These are phyloP conservation scores for Nakazawaea peltata DNA, from an alignment of 805 yeast genomes.

Conservation along the genomic window DNA sequence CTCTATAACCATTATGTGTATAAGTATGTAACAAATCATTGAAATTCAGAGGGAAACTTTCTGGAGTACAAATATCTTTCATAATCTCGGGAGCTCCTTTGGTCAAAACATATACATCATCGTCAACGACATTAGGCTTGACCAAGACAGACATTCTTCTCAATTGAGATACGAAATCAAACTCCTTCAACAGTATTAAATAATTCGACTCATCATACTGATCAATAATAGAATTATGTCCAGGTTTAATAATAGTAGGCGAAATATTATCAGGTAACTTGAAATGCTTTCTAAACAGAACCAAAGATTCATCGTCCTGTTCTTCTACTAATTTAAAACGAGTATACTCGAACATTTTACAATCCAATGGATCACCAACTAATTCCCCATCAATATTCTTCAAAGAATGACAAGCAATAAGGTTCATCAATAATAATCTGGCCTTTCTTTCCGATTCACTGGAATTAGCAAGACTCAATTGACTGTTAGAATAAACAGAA, in stretches of 20 bases:
- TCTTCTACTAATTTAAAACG: slow-evolving; percentile 72
- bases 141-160: slow-evolving; percentile 88
- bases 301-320: slow-evolving; percentile 27
- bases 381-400: slow-evolving; percentile 69
- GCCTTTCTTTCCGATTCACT: slow-evolving; percentile 17
- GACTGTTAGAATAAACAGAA: slow-evolving; percentile 31
- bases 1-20: slow-evolving; percentile 92
- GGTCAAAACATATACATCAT: slow-evolving; percentile 47
- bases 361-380: slow-evolving; percentile 91
- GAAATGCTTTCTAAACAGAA: slow-evolving; percentile 16
- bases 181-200: slow-evolving; percentile 38
- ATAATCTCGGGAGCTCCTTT: slow-evolving; percentile 98
- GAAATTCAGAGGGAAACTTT: slow-evolving; percentile 66
- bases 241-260: slow-evolving; percentile 45
- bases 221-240: slow-evolving; percentile 11
- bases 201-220: slow-evolving; percentile 19
- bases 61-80: slow-evolving; percentile 63
- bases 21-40: slow-evolving; percentile 70
- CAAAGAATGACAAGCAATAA: slow-evolving; percentile 84
- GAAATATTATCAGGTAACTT: slow-evolving; percentile 29
- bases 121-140: slow-evolving; percentile 30
- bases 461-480: slow-evolving; percentile 20
- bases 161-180: slow-evolving; percentile 77
- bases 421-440: slow-evolving; percentile 29
- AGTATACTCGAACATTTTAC: slow-evolving; percentile 88